Percentiles rank a stretch among this genome's conserved stretches.
These are phyloP conservation scores for Trichoderma citrinoviride DNA, from an alignment of 2,329 filamentous ascomycete species.

Conservation along the genomic window DNA sequence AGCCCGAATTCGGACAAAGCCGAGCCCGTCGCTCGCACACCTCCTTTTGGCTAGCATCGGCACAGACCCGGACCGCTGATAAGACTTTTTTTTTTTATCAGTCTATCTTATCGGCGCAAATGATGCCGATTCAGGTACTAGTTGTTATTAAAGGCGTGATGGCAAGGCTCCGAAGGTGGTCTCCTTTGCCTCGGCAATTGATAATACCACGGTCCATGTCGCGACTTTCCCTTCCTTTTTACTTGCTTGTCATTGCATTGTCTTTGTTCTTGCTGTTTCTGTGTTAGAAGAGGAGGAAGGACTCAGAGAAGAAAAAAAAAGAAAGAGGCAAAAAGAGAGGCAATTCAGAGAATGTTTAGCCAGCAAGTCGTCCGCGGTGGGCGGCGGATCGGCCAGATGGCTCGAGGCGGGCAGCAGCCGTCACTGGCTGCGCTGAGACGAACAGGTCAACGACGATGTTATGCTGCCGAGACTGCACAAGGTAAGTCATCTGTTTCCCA, in stretches of 20 bases:
- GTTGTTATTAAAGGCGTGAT: constrained; percentile 58
- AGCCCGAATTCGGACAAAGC: constrained; percentile 8
- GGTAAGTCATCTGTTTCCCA: constrained; percentile 25
- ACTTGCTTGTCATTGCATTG: background rate
- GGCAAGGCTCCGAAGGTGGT: background rate
- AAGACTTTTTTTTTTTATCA: background rate
- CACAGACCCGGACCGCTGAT: background rate
- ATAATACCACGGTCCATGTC: no score
- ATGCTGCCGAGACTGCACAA: constrained; percentile 28
- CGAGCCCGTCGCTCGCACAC: background rate
- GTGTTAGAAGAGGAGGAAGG: background rate
- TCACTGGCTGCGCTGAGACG: constrained; percentile 3
- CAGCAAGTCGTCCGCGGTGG: constrained; percentile 29
- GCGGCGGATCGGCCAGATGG: constrained; percentile 29
- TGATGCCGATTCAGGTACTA: background rate
- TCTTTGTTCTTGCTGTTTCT: background rate
- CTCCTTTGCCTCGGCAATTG: constrained; percentile 11
- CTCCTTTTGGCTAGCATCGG: constrained; percentile 10
- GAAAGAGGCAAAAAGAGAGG: background rate
- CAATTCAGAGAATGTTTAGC: constrained; percentile 25
- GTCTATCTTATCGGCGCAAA: constrained; percentile 18
- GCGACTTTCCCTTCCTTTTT: background rate
- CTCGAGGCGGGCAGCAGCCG: constrained; percentile 24
- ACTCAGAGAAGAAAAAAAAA: background rate
- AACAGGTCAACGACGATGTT: constrained; percentile 27